Evolutionary conservation across 2,329 filamentous ascomycete genomes (phyloP).

Genomic region (Trichoderma koningii): DNA sequence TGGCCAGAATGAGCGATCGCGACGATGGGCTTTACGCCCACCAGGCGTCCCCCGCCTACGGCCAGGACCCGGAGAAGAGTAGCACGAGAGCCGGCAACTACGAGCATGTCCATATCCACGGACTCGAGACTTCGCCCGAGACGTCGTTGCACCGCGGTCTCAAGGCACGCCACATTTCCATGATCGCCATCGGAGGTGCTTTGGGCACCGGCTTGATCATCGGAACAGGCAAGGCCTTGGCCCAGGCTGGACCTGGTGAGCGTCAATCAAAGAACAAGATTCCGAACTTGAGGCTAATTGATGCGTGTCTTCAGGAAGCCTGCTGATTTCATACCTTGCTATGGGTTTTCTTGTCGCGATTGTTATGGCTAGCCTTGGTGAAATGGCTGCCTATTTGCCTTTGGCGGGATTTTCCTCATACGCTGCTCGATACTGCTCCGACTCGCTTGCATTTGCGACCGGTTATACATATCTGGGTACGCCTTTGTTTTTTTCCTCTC

Average conservation of each 20-base stretch:
- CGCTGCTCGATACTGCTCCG: slow-evolving; percentile 76
- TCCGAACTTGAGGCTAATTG: too few relatives aligned
- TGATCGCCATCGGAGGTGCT: slow-evolving; percentile 72
- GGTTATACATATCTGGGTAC: slow-evolving; percentile 61
- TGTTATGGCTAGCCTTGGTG: slow-evolving; percentile 75
- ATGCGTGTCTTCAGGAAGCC: slow-evolving; percentile 31
- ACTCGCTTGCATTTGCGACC: slow-evolving; percentile 76
- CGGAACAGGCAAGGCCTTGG: slow-evolving; percentile 60
- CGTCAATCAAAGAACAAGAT: too few relatives aligned
- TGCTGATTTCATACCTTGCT: slow-evolving; percentile 70
- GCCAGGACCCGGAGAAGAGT: slow-evolving; percentile 30
- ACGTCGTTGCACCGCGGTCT: slow-evolving; percentile 55
- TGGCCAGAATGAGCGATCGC: slow-evolving; percentile 16
- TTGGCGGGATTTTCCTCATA: slow-evolving; percentile 82
- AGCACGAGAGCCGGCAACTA: slow-evolving; percentile 26
- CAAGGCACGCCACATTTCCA: slow-evolving; percentile 58
- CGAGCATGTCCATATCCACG: slow-evolving; percentile 45
- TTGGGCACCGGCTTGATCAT: slow-evolving; percentile 75
- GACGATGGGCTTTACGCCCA: slow-evolving; percentile 24
- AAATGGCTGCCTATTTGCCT: slow-evolving; percentile 84
- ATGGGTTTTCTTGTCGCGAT: slow-evolving; percentile 74
- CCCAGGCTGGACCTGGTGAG: slow-evolving; percentile 60
- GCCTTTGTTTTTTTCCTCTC: too few relatives aligned
- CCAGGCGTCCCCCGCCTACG: not conserved
- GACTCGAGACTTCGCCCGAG: slow-evolving; percentile 52